A percentile compares a stretch with the other conserved stretches of the same genome.
phyloP scores from a whole-genome alignment of 2,329 filamentous ascomycete species.

The Aspergillus novoparasiticus region DNA sequence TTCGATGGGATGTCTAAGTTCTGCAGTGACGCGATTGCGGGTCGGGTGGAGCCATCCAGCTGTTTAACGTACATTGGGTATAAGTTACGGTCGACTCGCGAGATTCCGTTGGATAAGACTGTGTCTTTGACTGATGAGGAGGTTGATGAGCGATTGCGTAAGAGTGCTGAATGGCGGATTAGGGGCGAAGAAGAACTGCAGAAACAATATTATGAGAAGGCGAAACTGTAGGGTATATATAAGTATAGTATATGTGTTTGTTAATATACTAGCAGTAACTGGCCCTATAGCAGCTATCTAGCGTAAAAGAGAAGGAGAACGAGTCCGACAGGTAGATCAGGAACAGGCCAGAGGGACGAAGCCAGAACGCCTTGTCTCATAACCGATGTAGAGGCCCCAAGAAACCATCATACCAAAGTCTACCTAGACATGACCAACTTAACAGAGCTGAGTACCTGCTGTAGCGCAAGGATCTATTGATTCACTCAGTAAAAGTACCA shows the following conservation, averaged over 20 bases:
- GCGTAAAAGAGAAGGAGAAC: too few species aligned
- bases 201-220: constrained; percentile 33
- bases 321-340: too few species aligned
- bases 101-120: constrained; percentile 37
- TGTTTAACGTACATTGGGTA: constrained; percentile 35
- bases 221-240: constrained; percentile 19
- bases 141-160: constrained; percentile 32
- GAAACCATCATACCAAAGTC: too few species aligned
- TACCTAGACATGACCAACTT: not conserved
- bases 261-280: too few species aligned
- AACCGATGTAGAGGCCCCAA: too few species aligned
- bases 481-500: not conserved
- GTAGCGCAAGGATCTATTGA: not conserved
- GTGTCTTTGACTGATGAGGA: constrained; percentile 40
- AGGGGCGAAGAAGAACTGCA: constrained; percentile 38
- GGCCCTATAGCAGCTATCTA: too few species aligned
- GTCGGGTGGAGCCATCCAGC: constrained; percentile 30
- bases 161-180: constrained; percentile 33
- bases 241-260: too few species aligned
- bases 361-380: too few species aligned
- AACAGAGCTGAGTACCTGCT: not conserved
- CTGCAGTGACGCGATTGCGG: constrained; percentile 36
- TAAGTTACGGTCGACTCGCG: constrained; percentile 28
- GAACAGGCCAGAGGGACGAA: too few species aligned
- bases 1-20: constrained; percentile 61